A percentile compares a stretch with the other conserved stretches of the same genome.
phyloP scores from a whole-genome alignment of 257 asterid genomes.

The Solanum chiquidenum region DNA sequence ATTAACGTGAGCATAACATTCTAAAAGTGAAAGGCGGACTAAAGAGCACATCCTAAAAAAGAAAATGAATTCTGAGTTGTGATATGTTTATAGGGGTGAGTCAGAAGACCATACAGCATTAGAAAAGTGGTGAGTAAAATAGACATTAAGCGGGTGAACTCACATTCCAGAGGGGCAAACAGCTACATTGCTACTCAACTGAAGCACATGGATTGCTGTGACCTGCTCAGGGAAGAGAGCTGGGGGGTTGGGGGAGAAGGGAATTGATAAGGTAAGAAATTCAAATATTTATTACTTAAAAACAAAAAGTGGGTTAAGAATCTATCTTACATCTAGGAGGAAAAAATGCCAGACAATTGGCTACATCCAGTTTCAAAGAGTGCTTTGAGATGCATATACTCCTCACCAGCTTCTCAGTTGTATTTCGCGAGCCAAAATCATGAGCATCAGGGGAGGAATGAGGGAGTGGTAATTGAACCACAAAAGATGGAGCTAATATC shows the following conservation, averaged over 20 bases:
- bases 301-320: neutral
- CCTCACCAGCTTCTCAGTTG: constrained; percentile 54
- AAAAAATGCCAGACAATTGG: constrained; percentile 60
- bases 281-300: neutral
- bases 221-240: constrained; percentile 70
- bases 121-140: neutral
- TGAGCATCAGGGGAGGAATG: constrained; percentile 17
- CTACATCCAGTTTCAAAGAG: constrained; percentile 46
- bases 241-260: constrained; percentile 7
- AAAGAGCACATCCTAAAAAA: neutral
- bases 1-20: neutral
- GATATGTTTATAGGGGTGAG: neutral
- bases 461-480: constrained; percentile 25
- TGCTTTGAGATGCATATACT: constrained; percentile 66
- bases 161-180: constrained; percentile 78
- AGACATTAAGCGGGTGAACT: constrained; percentile 13
- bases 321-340: constrained; percentile 65
- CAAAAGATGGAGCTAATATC: constrained; percentile 63
- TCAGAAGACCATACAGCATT: neutral
- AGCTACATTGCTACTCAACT: constrained; percentile 67
- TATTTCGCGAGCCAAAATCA: constrained; percentile 19
- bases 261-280: neutral
- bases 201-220: constrained; percentile 57
- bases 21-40: neutral
- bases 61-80: neutral